Evolutionary conservation across 768 basidiomycete species (phyloP), one percentile per base, ranked within the genome.

Genomic region (Psilocybe cubensis): DNA sequence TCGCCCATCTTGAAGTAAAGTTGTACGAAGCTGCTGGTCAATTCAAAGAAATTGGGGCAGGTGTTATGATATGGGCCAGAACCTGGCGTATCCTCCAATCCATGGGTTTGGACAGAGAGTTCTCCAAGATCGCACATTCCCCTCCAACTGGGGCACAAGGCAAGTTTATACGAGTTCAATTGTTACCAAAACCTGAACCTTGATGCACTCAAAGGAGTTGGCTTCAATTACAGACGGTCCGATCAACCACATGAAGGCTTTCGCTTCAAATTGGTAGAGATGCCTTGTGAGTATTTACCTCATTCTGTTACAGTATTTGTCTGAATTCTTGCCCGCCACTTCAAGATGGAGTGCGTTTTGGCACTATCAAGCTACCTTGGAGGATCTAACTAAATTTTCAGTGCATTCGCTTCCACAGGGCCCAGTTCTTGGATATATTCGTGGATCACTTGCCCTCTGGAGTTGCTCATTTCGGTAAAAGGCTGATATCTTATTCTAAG

Each of bases 1-100:
- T 74, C 8, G 40, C 67, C 3, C 59, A 74, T 61, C 63, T 80
- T 18, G 68, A 74, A 54, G 70, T 79, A 12, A 70, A 78, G 55
- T 57, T 83, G 3, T 84, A 83, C 57, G 83, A 84, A 68, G 73
- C 79, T 3, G 74, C 81, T 1, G 73, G 66, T 3, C 72, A 72
- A 20, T 80, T 82, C 66, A 76, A 70, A 46, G 81, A 83, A 59
- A 80, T 82, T 27, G 81, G 81, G 5, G 82, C 82, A 3, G 82
- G 66, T 42, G 81, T 70, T 42, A 76, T 67, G 70, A 73, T 83
- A 4, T 81, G 80, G 82, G 65, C 66, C 8, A 69, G 79, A 35
- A 80, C 80, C 7, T 79, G 79, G 77, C 68, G 67, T 4, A 70
- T 81, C n/a, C 61, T 84, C 58, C 66, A 74, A 24, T 63, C 67